These are phyloP conservation scores for Trametes coccinea DNA, from an alignment of 768 basidiomycete genomes.

Conservation along the genomic window DNA sequence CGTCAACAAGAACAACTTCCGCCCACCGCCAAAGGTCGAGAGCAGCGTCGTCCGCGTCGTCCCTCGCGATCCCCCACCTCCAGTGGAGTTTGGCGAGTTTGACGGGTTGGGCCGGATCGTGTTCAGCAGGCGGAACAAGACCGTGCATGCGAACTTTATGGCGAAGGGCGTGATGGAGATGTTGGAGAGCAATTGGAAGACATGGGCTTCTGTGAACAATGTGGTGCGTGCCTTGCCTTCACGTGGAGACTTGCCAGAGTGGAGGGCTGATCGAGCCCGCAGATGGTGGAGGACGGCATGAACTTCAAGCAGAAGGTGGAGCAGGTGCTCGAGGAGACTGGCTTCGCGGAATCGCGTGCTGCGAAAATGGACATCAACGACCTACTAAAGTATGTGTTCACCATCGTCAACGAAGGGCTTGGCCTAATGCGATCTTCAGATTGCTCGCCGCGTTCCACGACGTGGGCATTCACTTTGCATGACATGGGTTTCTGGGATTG, in stretches of 20 bases:
- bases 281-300: slow-evolving; percentile 72
- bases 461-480: slow-evolving; percentile 73
- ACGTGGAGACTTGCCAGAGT: background rate
- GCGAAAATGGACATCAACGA: slow-evolving; percentile 95
- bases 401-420: background rate
- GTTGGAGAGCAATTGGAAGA: slow-evolving; percentile 91
- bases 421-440: slow-evolving; percentile 35
- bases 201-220: slow-evolving; percentile 84
- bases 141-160: slow-evolving; percentile 83
- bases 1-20: slow-evolving; percentile 95
- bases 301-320: slow-evolving; percentile 74
- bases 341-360: slow-evolving; percentile 74
- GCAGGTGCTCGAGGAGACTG: slow-evolving; percentile 67
- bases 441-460: slow-evolving; percentile 74
- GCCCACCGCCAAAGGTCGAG: slow-evolving; percentile 94
- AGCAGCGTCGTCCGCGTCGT: slow-evolving; percentile 88
- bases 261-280: background rate
- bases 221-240: slow-evolving; percentile 47
- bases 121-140: slow-evolving; percentile 90
- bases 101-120: slow-evolving; percentile 92
- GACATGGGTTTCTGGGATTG: slow-evolving; percentile 11
- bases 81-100: slow-evolving; percentile 95
- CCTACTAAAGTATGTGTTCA: slow-evolving; percentile 68
- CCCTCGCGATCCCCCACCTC: slow-evolving; percentile 93
- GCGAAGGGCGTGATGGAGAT: slow-evolving; percentile 95